Base-by-base conservation (phyloP, 352 stramenopile species). In the Phytophthora pluvialis region DNA sequence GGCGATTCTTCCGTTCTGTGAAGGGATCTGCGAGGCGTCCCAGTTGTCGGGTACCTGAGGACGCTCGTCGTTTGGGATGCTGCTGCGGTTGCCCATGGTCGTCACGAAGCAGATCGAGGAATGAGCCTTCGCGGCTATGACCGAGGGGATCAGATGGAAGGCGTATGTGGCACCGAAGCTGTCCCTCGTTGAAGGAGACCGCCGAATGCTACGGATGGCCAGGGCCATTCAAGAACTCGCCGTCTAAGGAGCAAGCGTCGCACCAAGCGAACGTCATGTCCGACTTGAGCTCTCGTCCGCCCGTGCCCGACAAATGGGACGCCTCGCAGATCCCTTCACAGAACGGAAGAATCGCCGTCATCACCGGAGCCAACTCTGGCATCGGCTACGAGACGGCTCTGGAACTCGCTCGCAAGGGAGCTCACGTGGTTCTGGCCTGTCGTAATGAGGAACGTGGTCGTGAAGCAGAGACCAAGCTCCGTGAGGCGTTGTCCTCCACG, bases 351-450 rank as follows among this genome's bases (percentile, higher is more conserved):
- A 18, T 55, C 0, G 73, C 53, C 8, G 64, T 84, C 47, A 62
- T 94, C 35, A 71, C 63, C 1, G 63, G 63, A 5, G 56, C 55
- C 55, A 71, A 67, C 63, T 71, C 63, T 1, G 63, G 56, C 0
- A 72, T 72, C 57, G 64, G 56, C 0, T 71, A 55, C 26, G 50
- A 72, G 39, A 32, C 57, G 3, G 51, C 64, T 1, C 43, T 67
- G 0, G 21, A 72, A 25, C 45, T 67, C 3, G 44, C 64, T 28
- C 56, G 63, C 5, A 71, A 71, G 4, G 63, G 63, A n/a, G 63
- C 56, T 1, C 4, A 54, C 15, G 72, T 83, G 3, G 60, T 81
- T 0, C 40, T 83, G 6, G 75, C 69, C 7, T 83, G 75, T 35
- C 72, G 75, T 1, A 75, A 69, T 32, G 52, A 73, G 39, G 35